Conservation (phyloP, 441 rosid genomes). For the Melastoma candidum region DNA sequence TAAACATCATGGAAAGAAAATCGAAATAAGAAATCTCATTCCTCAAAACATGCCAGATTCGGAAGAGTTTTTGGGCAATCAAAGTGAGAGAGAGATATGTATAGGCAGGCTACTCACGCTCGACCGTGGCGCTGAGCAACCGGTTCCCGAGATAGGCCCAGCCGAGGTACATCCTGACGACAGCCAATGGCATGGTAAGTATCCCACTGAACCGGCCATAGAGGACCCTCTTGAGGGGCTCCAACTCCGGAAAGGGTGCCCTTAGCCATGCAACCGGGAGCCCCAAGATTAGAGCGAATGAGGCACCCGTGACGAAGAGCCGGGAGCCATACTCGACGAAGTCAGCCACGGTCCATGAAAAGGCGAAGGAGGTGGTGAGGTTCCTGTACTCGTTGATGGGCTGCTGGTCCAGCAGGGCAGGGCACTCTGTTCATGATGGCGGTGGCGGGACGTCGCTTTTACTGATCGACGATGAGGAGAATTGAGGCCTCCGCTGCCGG, state of each 20-base stretch:
- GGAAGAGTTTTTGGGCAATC: background rate
- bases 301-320: constrained; percentile 55
- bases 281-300: constrained; percentile 63
- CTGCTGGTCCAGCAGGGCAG: constrained; percentile 73
- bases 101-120: constrained; percentile 29
- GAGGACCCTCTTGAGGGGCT: constrained; percentile 47
- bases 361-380: constrained; percentile 78
- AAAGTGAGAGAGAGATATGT: background rate
- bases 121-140: constrained; percentile 95
- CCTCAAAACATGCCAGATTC: too few species aligned
- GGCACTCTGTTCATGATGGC: constrained; percentile 48
- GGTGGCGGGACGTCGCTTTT: constrained; percentile 46
- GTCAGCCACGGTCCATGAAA: constrained; percentile 66
- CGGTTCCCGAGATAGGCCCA: constrained; percentile 98
- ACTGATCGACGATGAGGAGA: constrained; percentile 26
- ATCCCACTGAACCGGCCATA: constrained; percentile 69
- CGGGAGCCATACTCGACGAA: constrained; percentile 43
- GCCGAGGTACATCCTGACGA: constrained; percentile 84
- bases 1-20: constrained; percentile 15
- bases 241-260: constrained; percentile 46
- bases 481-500: background rate
- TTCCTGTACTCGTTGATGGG: constrained; percentile 74
- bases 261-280: constrained; percentile 87
- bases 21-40: background rate
- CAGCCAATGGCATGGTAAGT: constrained; percentile 63